Evolutionary conservation across 1,139 yeast species (phyloP), one percentile per base, ranked within the genome.

Genomic region (Suhomyces maxii): DNA sequence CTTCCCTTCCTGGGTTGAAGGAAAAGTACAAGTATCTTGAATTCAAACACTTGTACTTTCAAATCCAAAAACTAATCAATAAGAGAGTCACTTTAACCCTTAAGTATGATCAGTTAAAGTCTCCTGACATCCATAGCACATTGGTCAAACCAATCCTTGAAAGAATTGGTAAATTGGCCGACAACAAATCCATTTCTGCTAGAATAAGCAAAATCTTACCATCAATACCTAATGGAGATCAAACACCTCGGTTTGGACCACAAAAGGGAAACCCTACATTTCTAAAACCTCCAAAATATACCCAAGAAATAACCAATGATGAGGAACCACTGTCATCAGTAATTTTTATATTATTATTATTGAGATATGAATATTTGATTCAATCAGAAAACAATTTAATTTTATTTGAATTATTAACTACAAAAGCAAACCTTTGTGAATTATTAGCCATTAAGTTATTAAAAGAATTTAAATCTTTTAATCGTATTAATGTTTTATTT

Each of bases 351-450:
- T 55, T 74, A 9, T 56, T 74, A 31, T 57, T 74, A 12, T 54
- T 74, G 31, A 58, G 73, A 36, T 71, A 72, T 49, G 79, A 74
- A 51, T 82, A 73, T 54, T 59, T 67, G 47, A 76, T 79, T 37
- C 85, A 82, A 53, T 68, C 77, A 14, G 73, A 72, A 36, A 63
- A 68, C 47, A 77, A 80, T 52, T 70, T 79, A 39, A 76, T 81
- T 31, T 64, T 69, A 53, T 73, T 69, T 42, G 84, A 82, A 39
- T 65, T 81, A 34, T 65, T 79, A 58, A 59, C 61, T 1, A 79
- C 86, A 9, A 74, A 82, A 45, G 79, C 85, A 26, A 70, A 67
- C 48, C 68, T 81, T 5, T 82, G 86, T 59, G 86, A 82, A 57
- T 61, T 80, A 11, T 64, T 80, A 37, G 83, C 85, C 2, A 70